Percentiles rank a stretch among this genome's conserved stretches.
Conservation (phyloP, 768 basidiomycete species). For the Mycena maculata region DNA sequence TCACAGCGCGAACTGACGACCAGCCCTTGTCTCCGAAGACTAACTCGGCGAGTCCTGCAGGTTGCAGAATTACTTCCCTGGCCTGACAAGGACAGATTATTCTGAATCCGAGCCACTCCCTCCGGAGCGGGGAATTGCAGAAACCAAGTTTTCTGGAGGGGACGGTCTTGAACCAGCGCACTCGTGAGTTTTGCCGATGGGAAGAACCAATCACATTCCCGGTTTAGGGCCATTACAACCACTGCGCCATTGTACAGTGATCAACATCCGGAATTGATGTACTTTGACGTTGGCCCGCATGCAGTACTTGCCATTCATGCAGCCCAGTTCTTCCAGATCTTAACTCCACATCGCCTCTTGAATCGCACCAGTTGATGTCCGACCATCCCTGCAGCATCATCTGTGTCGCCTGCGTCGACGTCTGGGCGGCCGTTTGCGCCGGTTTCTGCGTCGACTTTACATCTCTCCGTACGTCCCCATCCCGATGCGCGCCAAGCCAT, state of each 20-base stretch:
- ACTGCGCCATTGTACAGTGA: slow-evolving; percentile 63
- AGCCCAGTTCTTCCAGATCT: no score
- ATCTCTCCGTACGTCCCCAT: slow-evolving; percentile 23
- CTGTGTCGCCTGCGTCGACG: slow-evolving; percentile 24
- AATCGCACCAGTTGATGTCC: no score
- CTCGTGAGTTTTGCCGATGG: slow-evolving; percentile 71
- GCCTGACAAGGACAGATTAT: slow-evolving; percentile 86
- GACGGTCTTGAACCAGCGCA: slow-evolving; percentile 95
- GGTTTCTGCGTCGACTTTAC: slow-evolving; percentile 28
- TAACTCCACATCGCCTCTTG: no score
- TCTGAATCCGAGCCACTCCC: slow-evolving; percentile 75
- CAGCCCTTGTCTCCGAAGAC: slow-evolving; percentile 90
- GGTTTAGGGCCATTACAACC: slow-evolving; percentile 86
- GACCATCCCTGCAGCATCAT: slow-evolving; percentile 2
- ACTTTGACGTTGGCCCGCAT: no score
- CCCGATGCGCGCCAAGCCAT: no score
- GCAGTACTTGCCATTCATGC: no score
- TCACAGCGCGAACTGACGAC: slow-evolving; percentile 86
- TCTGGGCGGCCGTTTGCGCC: slow-evolving; percentile 31
- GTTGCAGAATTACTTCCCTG: slow-evolving; percentile 96
- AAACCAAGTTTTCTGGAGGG: slow-evolving; percentile 96
- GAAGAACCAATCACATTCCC: slow-evolving; percentile 81
- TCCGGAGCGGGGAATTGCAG: slow-evolving; percentile 75
- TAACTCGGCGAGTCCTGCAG: slow-evolving; percentile 89
- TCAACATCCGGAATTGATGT: not conserved